Base-by-base conservation (phyloP, 805 yeast genomes). In the Schwanniomyces occidentalis region DNA sequence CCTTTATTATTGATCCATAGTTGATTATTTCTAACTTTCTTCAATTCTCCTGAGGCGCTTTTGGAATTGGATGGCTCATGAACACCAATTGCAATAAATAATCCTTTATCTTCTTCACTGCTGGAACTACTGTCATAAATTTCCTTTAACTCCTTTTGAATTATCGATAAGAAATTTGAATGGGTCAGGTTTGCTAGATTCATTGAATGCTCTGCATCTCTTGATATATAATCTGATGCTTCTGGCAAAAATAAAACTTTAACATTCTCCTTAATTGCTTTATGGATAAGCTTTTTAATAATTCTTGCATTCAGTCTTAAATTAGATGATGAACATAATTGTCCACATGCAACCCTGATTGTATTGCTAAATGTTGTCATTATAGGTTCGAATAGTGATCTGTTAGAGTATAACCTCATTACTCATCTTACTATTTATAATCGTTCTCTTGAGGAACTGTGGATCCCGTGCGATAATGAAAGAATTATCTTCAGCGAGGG, bases 221-320 rank as follows among this genome's bases (percentile, higher is more conserved):
- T 69, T 4, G 95, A 82, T 24, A 91, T 71, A 56, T 88, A 91
- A 56, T 91, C 98, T 4, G 93, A 74, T 0, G 98, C 98, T 56
- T 91, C 99, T 2, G 98, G 98, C 28, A 91, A 72, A 52, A 93
- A 88, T 4, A 93, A 65, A 3, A 87, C 78, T 42, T 73, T 69
- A 9, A 84, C 89, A 3, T 82, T 75, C 10, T 69, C 54, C 2
- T 60, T 61, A 0, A 83, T 73, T 0, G 98, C 95, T 34, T 68
- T 59, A n/a, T 62, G 54, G 12, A 91, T 79, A 23, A 90, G 65
- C 19, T 65, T 65, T 8, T 75, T 70, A 0, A 82, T 95, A 1
- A 70, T 61, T 6, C 62, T 48, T 4, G 86, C 80, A 46, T 91
- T 91, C 15, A 67, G 69, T 2, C 59, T 51, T 16, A 88, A 56